Evolutionary conservation across 192 early-diverging fungal genomes (phyloP), one percentile per base, ranked within the genome.

Genomic region (Podila epigama): DNA sequence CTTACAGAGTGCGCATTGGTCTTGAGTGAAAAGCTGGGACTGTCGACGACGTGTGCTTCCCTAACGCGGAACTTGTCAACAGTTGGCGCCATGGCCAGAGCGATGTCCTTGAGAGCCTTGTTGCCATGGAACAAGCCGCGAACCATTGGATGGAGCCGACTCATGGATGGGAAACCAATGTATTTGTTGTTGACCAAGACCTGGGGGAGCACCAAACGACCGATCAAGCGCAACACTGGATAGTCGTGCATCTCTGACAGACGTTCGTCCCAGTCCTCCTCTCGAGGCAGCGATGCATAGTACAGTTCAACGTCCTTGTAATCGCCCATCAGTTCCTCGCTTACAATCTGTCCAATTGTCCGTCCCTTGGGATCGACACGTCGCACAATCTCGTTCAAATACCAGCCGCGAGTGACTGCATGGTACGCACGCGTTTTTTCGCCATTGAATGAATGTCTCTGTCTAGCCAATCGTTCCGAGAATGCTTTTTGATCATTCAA

Each of bases 381-480:
- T 1, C 87, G 80, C n/a, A 89, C 87, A 61, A 93, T 64, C 67
- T 92, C 91, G 69, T 93, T 93, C 28, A 91, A 37, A 64, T 89
- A 92, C 88, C 88, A 92, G 15, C 91, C 92, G 15, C 89, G 83
- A 0, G 87, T 86, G 22, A 88, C 73, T 10, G 87, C 87, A 40
- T 92, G 89, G 58, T 92, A 92, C 4, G 86, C 81, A 22, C 78
- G 44, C 1, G 60, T 79, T 5, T 62, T 39, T 29, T 68, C 58
- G 20, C 92, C 90, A 60, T 71, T 66, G 58, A 90, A 93, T 58
- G 86, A 82, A 70, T 93, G 92, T 29, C 82, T 82, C 70, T 92
- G 90, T 2, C 52, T 44, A 0, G 90, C 88, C 16, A 93, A 60
- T 6, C 70, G 58, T 3, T 75, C 65, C 0, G 87, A 79, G 7